Percentiles rank a stretch among this genome's conserved stretches.
Conservation (phyloP, 108 stramenopile genomes). For the Pinguiococcus pyrenoidosus region DNA sequence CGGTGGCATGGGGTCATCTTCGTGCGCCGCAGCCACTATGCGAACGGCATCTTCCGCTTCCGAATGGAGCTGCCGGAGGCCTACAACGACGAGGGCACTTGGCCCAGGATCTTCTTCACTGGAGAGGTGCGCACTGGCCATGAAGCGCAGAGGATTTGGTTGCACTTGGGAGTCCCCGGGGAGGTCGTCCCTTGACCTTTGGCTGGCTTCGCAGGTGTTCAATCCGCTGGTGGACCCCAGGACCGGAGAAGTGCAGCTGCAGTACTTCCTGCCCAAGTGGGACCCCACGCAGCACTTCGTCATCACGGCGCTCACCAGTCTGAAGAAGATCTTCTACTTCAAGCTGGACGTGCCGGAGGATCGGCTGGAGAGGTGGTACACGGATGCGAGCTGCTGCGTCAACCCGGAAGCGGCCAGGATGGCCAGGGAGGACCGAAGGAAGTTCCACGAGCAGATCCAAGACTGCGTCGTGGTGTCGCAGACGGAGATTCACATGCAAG, state of each 20-base stretch:
- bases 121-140: no score
- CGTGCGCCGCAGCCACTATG: conserved; percentile 68
- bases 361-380: no score
- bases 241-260: conserved; percentile 67
- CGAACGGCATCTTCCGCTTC: conserved; percentile 89
- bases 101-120: conserved; percentile 64
- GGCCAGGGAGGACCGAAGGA: no score
- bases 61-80: conserved; percentile 51
- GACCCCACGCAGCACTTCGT: conserved; percentile 69
- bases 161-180: no score
- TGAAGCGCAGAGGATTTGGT: no score
- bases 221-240: conserved; percentile 66
- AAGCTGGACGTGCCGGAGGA: conserved; percentile 37
- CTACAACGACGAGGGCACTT: conserved; percentile 71
- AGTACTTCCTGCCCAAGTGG: conserved; percentile 62
- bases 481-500: no score
- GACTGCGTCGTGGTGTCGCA: no score
- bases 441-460: no score
- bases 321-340: conserved; percentile 90
- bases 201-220: conserved; percentile 62
- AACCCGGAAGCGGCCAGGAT: no score
- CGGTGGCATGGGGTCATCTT: conserved; percentile 79
- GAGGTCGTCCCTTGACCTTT: no score
- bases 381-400: no score
- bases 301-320: conserved; percentile 77